Base-by-base conservation (phyloP, 2,329 filamentous ascomycete genomes). In the Torrubiellomyces zombiae region DNA sequence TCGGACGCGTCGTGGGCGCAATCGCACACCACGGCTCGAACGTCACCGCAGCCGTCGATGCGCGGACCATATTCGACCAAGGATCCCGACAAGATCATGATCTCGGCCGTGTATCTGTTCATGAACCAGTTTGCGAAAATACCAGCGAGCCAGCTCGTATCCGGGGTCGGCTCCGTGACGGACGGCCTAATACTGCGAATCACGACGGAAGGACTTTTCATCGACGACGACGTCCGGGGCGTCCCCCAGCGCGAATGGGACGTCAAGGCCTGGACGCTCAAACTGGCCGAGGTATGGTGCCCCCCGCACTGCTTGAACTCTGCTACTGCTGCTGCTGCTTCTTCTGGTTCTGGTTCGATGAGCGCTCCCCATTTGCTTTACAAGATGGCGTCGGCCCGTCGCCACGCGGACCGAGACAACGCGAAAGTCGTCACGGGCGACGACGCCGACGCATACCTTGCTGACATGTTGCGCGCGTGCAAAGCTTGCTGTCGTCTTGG, bases 221-320 rank as follows among this genome's bases (percentile, higher is more conserved):
- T 98, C 44, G 89, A 98, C 47, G 89, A 98, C 48, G 89, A 95
- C 48, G 69, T 94, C 26, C 74, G 85, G 21, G 73, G 74, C 32
- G 81, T 94, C 10, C 75, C 81, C n/a, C 83, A 95, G 53, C 73
- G 89, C 31, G 89, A 98, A 55, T 98, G 89, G 89, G 89, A 98
- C 48, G 73, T 95, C 44, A 95, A 95, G 52, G 85, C 86, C 14
- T 95, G 89, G 89, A 93, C 83, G 21, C 67, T 98, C 53, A 94
- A 92, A 55, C 59, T 77, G 36, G 72, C 91, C 50, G 89, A 95
- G 66, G 75, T 89, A 58, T 81, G 76, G 70, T 83, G 75, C 47
- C 69, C 72, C 43, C 63, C 67, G 42, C 67, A 75, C 49, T 68
- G 55, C 48, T 55, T 67, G 47, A 56, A 56, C 44, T 47, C 50